Conservation (phyloP, 768 basidiomycete species). For the Cyclocybe aegerita region DNA sequence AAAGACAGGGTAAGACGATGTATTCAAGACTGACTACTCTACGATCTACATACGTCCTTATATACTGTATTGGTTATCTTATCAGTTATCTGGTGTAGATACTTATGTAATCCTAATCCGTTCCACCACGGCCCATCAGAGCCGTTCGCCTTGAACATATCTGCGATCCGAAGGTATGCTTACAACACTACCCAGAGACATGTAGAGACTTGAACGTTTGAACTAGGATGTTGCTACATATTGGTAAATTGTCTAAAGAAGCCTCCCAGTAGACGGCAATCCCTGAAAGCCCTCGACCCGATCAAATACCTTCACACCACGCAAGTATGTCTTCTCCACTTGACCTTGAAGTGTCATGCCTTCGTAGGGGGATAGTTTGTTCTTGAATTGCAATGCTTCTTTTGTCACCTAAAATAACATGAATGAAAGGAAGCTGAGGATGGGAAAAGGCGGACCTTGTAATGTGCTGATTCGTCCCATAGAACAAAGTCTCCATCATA, state of each 20-base stretch:
- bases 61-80: too few relatives aligned
- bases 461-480: slow-evolving; percentile 58
- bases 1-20: too few relatives aligned
- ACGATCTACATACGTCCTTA: too few relatives aligned
- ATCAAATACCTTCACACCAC: slow-evolving; percentile 71
- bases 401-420: slow-evolving; percentile 58
- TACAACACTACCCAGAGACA: neutral
- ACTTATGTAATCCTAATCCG: too few relatives aligned
- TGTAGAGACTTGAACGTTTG: slow-evolving; percentile 8
- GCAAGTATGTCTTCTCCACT: slow-evolving; percentile 79
- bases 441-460: slow-evolving; percentile 28
- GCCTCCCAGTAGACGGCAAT: slow-evolving; percentile 31
- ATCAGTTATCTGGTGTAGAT: too few relatives aligned
- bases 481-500: slow-evolving; percentile 86
- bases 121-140: too few relatives aligned
- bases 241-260: slow-evolving; percentile 27
- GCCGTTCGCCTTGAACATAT: too few relatives aligned
- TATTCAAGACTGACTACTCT: too few relatives aligned
- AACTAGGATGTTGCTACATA: neutral
- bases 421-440: neutral
- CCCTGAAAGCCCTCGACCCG: slow-evolving; percentile 32
- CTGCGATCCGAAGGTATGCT: too few relatives aligned
- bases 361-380: slow-evolving; percentile 90
- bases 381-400: slow-evolving; percentile 82
- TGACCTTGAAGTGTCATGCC: slow-evolving; percentile 68